A percentile compares a stretch with the other conserved stretches of the same genome.
Evolutionary conservation across 257 asterid genomes (phyloP).

Genomic region (Jacaranda copaia): DNA sequence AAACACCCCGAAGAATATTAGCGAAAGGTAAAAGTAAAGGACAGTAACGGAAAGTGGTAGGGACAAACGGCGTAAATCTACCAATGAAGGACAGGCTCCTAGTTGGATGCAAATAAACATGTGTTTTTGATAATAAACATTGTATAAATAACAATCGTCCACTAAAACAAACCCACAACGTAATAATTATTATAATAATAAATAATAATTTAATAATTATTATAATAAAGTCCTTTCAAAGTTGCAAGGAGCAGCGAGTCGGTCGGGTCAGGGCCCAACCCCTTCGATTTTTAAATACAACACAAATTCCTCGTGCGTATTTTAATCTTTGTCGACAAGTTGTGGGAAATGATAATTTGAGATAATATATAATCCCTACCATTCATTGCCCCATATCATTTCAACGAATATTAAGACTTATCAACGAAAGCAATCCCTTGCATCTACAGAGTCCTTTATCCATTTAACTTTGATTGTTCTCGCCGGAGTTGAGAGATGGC

Average conservation of each 20-base stretch:
- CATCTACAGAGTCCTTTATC: not conserved
- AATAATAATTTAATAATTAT: not conserved
- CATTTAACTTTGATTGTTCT: not conserved
- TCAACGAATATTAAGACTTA: not conserved
- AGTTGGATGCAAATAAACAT: constrained; percentile 41
- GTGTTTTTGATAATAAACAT: constrained; percentile 41
- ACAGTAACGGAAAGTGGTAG: not conserved
- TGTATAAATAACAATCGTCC: not conserved
- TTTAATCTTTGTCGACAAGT: constrained; percentile 10
- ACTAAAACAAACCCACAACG: not conserved
- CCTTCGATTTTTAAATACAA: constrained; percentile 30
- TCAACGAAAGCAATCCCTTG: not conserved
- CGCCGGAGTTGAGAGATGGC: constrained; percentile 33
- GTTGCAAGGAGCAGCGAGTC: constrained; percentile 18
- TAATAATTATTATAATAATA: constrained; percentile 5
- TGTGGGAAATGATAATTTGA: not conserved
- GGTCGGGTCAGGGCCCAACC: constrained; percentile 8
- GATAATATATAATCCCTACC: not conserved
- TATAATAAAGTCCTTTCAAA: constrained; percentile 1
- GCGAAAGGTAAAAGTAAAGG: not conserved
- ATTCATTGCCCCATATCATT: not conserved
- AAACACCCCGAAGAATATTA: not conserved
- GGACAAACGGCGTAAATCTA: constrained; percentile 39
- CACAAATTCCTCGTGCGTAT: constrained; percentile 65
- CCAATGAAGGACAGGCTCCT: not conserved